Evolutionary conservation across 805 yeast species (phyloP), one percentile per base, ranked within the genome.

Genomic region (Ogataea minuta): DNA sequence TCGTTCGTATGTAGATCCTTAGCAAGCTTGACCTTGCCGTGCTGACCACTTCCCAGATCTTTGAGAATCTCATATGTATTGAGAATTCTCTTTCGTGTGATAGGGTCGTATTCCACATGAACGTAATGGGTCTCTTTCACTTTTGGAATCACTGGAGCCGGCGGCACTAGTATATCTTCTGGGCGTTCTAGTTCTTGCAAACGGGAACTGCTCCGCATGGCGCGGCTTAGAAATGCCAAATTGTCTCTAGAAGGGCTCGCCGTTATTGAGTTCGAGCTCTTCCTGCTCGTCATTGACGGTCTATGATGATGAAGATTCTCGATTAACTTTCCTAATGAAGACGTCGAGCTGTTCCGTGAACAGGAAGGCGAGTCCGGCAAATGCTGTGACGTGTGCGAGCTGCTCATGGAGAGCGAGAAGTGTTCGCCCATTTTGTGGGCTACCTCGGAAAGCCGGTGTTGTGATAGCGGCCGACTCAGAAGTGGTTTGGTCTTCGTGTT

Each of bases 1-100:
- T 74, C 79, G 31, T 74, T 69, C 5, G 72, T 62, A n/a, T 74
- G 70, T 39, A 81, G 62, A 57, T 90, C 91, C 44, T 76, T 76
- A 0, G 95, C 99, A 13, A 93, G 71, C 60, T 93, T 93, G 29
- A 93, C 99, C 60, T 88, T 91, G n/a, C 99, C 98, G 63, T 91
- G 98, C 60, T 90, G 96, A n/a, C 99, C 99, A 24, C 85, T 72
- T 9, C 99, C 99, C 20, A 93, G 70, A 64, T 90, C 97, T 17
- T 75, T 71, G 21, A 89, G 64, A 25, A 93, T 85, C 62, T 93
- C 99, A 59, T 90, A 93, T 0, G 95, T 80, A 63, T 93, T 93
- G 45, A 93, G 70, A 24, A 83, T 79, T 57, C 90, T 85, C 35
- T 93, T 76, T 45, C 83, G 80, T 1, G 83, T 79, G 4, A 84